Evolutionary conservation across 768 basidiomycete genomes (phyloP).

Genomic region (Boletus coccyginus): DNA sequence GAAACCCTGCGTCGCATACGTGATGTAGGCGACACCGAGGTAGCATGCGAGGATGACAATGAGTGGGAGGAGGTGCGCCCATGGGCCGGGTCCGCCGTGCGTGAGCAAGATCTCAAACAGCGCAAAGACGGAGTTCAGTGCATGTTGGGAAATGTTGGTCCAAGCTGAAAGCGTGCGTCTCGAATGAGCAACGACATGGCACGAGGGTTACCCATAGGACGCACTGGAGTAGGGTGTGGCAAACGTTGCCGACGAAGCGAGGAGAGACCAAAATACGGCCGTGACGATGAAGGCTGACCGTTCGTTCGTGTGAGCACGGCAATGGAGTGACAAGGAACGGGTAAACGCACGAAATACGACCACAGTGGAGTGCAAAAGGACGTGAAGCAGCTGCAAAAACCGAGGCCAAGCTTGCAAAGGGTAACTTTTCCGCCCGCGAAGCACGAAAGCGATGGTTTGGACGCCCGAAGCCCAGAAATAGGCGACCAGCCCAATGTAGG

Average conservation of each 20-base stretch:
- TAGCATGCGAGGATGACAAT: conserved; percentile 54
- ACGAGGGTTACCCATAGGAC: conserved; percentile 11
- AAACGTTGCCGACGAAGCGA: conserved; percentile 45
- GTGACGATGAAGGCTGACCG: conserved; percentile 62
- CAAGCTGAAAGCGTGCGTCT: conserved; percentile 41
- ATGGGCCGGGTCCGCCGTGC: conserved; percentile 49
- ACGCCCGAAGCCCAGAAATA: conserved; percentile 60
- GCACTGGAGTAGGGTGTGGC: conserved; percentile 36
- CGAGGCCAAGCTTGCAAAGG: conserved; percentile 60
- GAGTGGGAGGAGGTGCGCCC: conserved; percentile 46
- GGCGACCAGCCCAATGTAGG: conserved; percentile 57
- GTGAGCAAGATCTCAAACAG: conserved; percentile 59
- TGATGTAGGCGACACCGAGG: conserved; percentile 68
- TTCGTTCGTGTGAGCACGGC: not conserved
- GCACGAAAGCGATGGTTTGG: conserved; percentile 48
- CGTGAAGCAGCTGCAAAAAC: conserved; percentile 53
- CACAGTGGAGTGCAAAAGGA: conserved; percentile 49
- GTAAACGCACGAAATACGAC: conserved; percentile 53
- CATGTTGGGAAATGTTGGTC: conserved; percentile 58
- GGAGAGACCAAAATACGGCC: conserved; percentile 58
- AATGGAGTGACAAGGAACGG: not conserved
- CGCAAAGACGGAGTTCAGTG: conserved; percentile 54
- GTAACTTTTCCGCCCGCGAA: conserved; percentile 37
- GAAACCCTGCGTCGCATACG: conserved; percentile 54
- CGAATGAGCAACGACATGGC: not conserved